Base-by-base conservation (phyloP, 1,284 basidiomycete genomes). In the Phellinidium pouzarii region DNA sequence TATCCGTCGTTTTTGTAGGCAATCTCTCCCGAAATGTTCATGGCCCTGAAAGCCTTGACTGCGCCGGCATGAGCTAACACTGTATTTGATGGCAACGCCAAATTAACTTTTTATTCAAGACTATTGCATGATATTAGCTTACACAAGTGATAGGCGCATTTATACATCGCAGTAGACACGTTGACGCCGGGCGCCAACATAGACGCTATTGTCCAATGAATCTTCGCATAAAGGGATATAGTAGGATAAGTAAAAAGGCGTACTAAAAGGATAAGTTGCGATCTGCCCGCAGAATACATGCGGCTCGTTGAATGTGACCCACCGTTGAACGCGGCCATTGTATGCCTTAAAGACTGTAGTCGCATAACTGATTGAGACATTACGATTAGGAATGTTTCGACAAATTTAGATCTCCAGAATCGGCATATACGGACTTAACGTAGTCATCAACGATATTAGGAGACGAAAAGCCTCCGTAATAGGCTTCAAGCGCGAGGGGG, bases 301-400 rank as follows among this genome's bases (percentile, higher is more conserved):
- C 23, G 75, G 75, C 55, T 76, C 75, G 52, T 77, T 76, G 66
- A 77, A 77, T 0, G 75, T 77, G 58, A 71, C 72, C 72, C 74
- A 77, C 42, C 72, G 76, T 54, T 75, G 73, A 4, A 77, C 71
- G 48, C 69, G 60, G 8, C 73, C 73, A 52, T 75, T 74, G 52
- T 69, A 77, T 0, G 73, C 72, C 46, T 67, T 64, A 62, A 77
- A 77, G 2, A 76, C 71, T 2, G 70, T 74, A 50, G 66, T 71
- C 0, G 75, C 75, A 55, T 76, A 76, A 53, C 74, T 76, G 43
- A 7, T 14, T 27, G 8, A 44, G 19, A 17, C 26, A 6, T 4
- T 31, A 22, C 14, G 17, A 36, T 19, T 11, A 31, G 19, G 9
- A 17, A 46, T 22, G 37, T 0, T n/a, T 23, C 20, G 14, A 25